A percentile compares a stretch with the other conserved stretches of the same genome.
phyloP scores from a whole-genome alignment of 768 basidiomycete species.

The Pisolithus marmoratus region DNA sequence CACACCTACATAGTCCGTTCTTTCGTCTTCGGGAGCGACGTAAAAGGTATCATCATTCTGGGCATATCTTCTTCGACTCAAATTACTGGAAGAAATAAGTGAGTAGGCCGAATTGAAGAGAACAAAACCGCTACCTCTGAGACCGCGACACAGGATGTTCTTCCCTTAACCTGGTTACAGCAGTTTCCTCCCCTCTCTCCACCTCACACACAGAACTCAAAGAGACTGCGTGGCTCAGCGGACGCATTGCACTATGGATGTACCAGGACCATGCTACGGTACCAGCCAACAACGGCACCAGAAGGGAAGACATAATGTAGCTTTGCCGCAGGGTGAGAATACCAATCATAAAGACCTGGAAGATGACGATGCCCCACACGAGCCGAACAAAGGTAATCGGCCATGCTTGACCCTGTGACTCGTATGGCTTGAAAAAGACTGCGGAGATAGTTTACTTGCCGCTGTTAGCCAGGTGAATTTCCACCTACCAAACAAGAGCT shows the following conservation, averaged over 20 bases:
- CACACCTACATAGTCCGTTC: slow-evolving; percentile 74
- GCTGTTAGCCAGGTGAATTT: background rate
- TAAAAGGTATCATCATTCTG: slow-evolving; percentile 93
- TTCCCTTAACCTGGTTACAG: slow-evolving; percentile 62
- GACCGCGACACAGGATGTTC: slow-evolving; percentile 87
- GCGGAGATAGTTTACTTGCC: background rate
- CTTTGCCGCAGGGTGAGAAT: slow-evolving; percentile 72
- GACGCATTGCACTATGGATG: slow-evolving; percentile 58
- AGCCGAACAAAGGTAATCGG: slow-evolving; percentile 90
- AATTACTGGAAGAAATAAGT: slow-evolving; percentile 45
- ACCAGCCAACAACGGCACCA: slow-evolving; percentile 70
- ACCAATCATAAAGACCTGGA: slow-evolving; percentile 95
- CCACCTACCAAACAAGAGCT: slow-evolving; percentile 81
- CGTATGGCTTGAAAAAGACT: slow-evolving; percentile 99
- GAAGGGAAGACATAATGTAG: slow-evolving; percentile 52
- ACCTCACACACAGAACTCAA: slow-evolving; percentile 86
- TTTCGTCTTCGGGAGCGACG: slow-evolving; percentile 89
- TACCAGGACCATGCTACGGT: slow-evolving; percentile 82
- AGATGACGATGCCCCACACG: slow-evolving; percentile 89
- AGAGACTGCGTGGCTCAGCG: slow-evolving; percentile 77
- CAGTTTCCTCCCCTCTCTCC: slow-evolving; percentile 81
- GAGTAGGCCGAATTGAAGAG: background rate
- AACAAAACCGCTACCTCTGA: slow-evolving; percentile 57
- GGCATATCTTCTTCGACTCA: slow-evolving; percentile 84
- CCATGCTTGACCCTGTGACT: slow-evolving; percentile 97